Base-by-base conservation (phyloP, 2,329 filamentous ascomycete genomes). In the Arthrobotrys pseudoclavata region DNA sequence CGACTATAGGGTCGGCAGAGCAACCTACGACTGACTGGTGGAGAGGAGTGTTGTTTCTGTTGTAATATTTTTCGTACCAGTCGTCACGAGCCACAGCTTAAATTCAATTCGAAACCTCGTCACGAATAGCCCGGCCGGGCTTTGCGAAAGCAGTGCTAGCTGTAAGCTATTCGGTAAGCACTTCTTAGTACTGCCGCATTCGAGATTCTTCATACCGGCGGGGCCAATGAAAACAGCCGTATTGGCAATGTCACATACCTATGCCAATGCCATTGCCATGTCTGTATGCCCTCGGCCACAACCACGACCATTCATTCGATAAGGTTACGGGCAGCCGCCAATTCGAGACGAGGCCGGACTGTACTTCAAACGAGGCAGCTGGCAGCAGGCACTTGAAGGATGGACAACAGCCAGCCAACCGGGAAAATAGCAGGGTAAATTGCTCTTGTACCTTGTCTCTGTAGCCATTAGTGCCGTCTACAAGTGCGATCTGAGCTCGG, bases 391-490 rank as follows among this genome's bases (percentile, higher is more conserved):
- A 24, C 47, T 26, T 55, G 62, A 31, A 42, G 55, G 42, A 60
- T 57, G 34, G 42, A 42, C 55, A 37, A n/a, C 15, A 4, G 55
- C 55, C 34, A 52, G 31, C 34, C 69, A 37, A 55, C 53, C 71
- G 66, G 72, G 40, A 76, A 70, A 76, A 69, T 63, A 60, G 57
- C 64, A 69, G 55, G 63, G 55, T 72, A 72, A 72, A 72, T 72
- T 66, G 69, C 48, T 42, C 31, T 47, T 57, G 60, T 63, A 64
- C 64, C 64, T 64, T 76, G 71, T 69, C 63, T 62, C 29, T 50
- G 53, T 68, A 34, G 34, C 52, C 63, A 34, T 60, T 63, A 69
- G 57, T 76, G 69, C 52, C 37, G 18, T 63, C 45, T 48, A 66
- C 34, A 60, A 42, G 55, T 60, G 55, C 55, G 55, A 60, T 60